These are phyloP conservation scores for Termitomyces sp. DNA, from an alignment of 768 basidiomycete species.

Conservation along the genomic window DNA sequence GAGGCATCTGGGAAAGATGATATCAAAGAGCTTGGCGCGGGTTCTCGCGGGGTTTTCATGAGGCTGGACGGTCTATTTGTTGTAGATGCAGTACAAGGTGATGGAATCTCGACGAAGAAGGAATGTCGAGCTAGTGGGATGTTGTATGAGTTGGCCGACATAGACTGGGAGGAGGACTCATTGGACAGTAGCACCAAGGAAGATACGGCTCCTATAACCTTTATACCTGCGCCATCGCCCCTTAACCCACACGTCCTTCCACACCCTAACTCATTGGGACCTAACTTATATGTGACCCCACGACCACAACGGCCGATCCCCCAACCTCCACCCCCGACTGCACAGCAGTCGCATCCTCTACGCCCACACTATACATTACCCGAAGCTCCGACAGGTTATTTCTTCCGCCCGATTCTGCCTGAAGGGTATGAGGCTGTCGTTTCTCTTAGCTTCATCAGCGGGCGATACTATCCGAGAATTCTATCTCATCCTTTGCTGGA, in stretches of 20 bases:
- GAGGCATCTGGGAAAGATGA: conserved; percentile 20
- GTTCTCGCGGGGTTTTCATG: conserved; percentile 67
- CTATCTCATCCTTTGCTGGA: conserved; percentile 58
- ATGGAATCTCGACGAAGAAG: conserved; percentile 36
- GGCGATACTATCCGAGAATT: conserved; percentile 76
- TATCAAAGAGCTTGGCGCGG: conserved; percentile 40
- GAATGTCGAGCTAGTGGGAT: conserved; percentile 69
- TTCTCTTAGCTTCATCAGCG: conserved; percentile 66
- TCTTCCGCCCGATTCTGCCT: conserved; percentile 61
- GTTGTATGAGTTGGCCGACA: conserved; percentile 75
- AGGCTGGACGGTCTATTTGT: conserved; percentile 59
- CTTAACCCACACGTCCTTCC: conserved; percentile 22
- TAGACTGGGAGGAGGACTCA: conserved; percentile 52
- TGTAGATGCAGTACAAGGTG: conserved; percentile 41
- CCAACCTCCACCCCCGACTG: conserved; percentile 1
- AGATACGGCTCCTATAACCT: background rate
- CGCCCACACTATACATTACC: conserved; percentile 41
- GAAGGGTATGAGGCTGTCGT: conserved; percentile 59
- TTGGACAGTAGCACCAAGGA: background rate
- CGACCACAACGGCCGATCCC: conserved; percentile 3
- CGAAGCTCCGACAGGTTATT: conserved; percentile 57
- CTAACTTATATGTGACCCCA: conserved; percentile 2
- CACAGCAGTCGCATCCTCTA: conserved; percentile 18
- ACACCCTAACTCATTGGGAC: conserved; percentile 22
- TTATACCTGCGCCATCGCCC: conserved; percentile 23